Evolutionary conservation across 2,329 filamentous ascomycete species (phyloP), one percentile per base, ranked within the genome.

Genomic region (Diaporthe sp.): DNA sequence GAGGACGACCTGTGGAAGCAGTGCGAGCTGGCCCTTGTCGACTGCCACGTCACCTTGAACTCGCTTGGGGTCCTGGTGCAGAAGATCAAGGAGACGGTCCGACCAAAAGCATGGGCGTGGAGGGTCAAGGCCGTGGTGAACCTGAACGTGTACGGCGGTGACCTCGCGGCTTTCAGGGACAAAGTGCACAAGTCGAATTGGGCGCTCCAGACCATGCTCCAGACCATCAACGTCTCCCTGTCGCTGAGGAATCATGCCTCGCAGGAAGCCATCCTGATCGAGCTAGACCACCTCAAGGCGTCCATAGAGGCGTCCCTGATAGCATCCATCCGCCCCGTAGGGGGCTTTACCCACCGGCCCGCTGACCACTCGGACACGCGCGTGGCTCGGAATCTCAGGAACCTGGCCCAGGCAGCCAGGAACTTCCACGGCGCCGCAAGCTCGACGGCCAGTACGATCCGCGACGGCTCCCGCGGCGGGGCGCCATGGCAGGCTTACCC

Each of bases 111-210:
- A 8, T 39, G 77, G 34, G 73, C 61, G 4, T 76, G 77, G 76
- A 75, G 73, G 22, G 55, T 76, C 0, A 74, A 67, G 17, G 76
- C 71, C 2, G 75, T 76, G 28, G 65, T 79, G 15, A 76, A 80
- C 19, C 71, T 80, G 55, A 78, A 73, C 22, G 55, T 77, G 5
- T 75, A 79, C 51, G 76, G 78, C 31, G 57, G 51, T 44, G 79
- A 79, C 0, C 65, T 82, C 12, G 62, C 73, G 15, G 74, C 76
- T 0, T 79, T 79, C 61, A 76, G 77, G 15, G 81, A 82, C 74
- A 80, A 78, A 65, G 78, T 82, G 44, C 77, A 79, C 62, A 79
- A 81, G 71, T 79, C 78, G 17, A 81, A 81, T 28, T 79, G 77
- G 57, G 79, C 79, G 3, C 71, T 82, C 51, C 80, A 81, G 70